These are phyloP conservation scores for Chaetoscypha palmicola DNA, from an alignment of 2,329 filamentous ascomycete genomes.

Conservation along the genomic window DNA sequence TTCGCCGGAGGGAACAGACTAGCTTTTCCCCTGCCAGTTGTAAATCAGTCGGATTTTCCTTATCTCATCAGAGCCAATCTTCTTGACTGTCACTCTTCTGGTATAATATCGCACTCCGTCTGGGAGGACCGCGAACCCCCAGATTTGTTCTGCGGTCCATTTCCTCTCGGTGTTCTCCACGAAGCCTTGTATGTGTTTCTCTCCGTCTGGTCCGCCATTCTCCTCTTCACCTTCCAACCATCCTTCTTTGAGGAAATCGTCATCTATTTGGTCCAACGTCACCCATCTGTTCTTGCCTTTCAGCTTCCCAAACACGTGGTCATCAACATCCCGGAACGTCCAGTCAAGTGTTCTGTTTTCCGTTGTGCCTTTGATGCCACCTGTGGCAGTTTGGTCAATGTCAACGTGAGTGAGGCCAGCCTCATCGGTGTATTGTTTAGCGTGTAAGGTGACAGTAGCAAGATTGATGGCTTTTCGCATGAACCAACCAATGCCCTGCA, in stretches of 20 bases:
- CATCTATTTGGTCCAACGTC: slow-evolving; percentile 30
- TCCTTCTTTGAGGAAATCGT: slow-evolving; percentile 39
- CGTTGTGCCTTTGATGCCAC: slow-evolving; percentile 51
- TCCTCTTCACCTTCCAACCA: slow-evolving; percentile 42
- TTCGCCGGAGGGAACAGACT: too few relatives aligned
- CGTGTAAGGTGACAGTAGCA: slow-evolving; percentile 47
- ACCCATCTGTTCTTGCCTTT: slow-evolving; percentile 41
- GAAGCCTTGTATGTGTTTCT: slow-evolving; percentile 41
- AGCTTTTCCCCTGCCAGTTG: slow-evolving; percentile 32
- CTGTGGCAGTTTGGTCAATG: slow-evolving; percentile 55
- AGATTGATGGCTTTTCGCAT: slow-evolving; percentile 51
- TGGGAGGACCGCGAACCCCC: slow-evolving; percentile 39
- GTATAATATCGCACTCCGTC: slow-evolving; percentile 34
- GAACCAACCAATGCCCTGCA: slow-evolving; percentile 53
- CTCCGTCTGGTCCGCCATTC: slow-evolving; percentile 36
- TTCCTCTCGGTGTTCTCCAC: slow-evolving; percentile 40
- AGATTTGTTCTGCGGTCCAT: slow-evolving; percentile 50
- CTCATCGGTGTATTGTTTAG: slow-evolving; percentile 37
- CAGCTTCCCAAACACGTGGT: slow-evolving; percentile 57
- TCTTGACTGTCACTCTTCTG: slow-evolving; percentile 36
- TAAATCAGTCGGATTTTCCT: slow-evolving; percentile 37
- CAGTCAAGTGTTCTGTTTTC: slow-evolving; percentile 54
- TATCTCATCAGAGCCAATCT: slow-evolving; percentile 26
- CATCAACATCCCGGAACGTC: slow-evolving; percentile 44
- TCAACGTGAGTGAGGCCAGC: slow-evolving; percentile 43